phyloP scores from a whole-genome alignment of 208 protist genomes.

The Vickermania ingenoplastis region DNA sequence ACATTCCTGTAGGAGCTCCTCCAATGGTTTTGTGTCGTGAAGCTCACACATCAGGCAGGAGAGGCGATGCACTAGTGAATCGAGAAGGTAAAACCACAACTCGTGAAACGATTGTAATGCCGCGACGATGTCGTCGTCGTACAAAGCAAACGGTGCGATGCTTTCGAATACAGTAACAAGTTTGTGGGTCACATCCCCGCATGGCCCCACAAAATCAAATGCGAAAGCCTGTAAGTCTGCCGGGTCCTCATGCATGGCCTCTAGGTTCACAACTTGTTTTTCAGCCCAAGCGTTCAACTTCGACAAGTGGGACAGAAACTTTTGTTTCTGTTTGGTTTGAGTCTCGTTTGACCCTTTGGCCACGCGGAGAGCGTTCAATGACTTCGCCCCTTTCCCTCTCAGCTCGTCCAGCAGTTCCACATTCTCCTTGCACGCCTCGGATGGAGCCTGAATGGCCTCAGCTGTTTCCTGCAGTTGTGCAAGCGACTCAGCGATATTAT shows the following conservation, averaged over 20 bases:
- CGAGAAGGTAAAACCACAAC: slow-evolving; percentile 69
- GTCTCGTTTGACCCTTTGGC: slow-evolving; percentile 15
- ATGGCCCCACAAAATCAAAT: not conserved
- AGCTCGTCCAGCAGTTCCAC: slow-evolving; percentile 30
- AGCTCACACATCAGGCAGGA: slow-evolving; percentile 75
- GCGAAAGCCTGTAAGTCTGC: slow-evolving; percentile 34
- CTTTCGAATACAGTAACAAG: not conserved
- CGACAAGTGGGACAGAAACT: slow-evolving; percentile 44
- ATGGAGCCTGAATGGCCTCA: not conserved
- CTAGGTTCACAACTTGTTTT: slow-evolving; percentile 80
- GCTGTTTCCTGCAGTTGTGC: not conserved
- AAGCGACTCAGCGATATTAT: not conserved
- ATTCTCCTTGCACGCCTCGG: slow-evolving; percentile 14
- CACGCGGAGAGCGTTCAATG: slow-evolving; percentile 22
- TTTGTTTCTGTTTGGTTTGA: slow-evolving; percentile 28
- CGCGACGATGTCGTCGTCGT: not conserved
- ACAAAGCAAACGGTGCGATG: not conserved
- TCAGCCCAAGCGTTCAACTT: slow-evolving; percentile 74
- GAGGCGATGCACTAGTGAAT: slow-evolving; percentile 67
- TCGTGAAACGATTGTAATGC: not conserved
- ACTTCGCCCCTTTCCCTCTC: slow-evolving; percentile 22
- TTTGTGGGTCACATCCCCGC: slow-evolving; percentile 53
- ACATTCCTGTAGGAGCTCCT: slow-evolving; percentile 66
- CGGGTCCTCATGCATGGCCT: slow-evolving; percentile 54
- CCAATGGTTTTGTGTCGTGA: slow-evolving; percentile 48